These are phyloP conservation scores for Tephrocybe sp. DNA, from an alignment of 768 basidiomycete species.

Conservation along the genomic window DNA sequence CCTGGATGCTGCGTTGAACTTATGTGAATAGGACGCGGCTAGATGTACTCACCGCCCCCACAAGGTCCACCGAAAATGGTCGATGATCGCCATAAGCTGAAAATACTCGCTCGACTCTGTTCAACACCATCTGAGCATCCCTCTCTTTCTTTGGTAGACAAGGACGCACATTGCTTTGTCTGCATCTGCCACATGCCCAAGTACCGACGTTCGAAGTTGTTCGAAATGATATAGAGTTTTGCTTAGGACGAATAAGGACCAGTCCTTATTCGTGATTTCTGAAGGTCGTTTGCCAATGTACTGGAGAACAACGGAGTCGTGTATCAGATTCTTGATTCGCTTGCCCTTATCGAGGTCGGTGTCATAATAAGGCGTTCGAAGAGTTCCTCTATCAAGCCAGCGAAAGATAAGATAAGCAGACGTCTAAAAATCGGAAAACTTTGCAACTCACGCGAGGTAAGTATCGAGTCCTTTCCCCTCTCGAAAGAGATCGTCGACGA, in stretches of 20 bases:
- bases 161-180: conserved; percentile 10
- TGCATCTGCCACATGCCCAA: background rate
- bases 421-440: background rate
- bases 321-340: background rate
- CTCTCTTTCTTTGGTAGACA: too few species aligned
- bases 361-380: conserved; percentile 3
- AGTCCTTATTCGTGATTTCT: background rate
- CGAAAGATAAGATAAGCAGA: background rate
- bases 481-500: conserved; percentile 16
- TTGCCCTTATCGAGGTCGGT: conserved; percentile 2
- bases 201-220: background rate
- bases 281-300: background rate
- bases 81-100: conserved; percentile 51
- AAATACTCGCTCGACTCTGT: conserved; percentile 42
- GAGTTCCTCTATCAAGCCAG: background rate
- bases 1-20: conserved; percentile 29
- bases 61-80: conserved; percentile 56
- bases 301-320: background rate
- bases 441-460: background rate
- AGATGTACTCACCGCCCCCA: conserved; percentile 46
- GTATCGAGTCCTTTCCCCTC: background rate
- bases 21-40: background rate
- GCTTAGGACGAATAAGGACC: background rate
- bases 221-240: conserved; percentile 1
- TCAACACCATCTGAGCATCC: background rate